Evolutionary conservation across 768 basidiomycete species (phyloP).

Genomic region (Phlebiopsis gigantea): DNA sequence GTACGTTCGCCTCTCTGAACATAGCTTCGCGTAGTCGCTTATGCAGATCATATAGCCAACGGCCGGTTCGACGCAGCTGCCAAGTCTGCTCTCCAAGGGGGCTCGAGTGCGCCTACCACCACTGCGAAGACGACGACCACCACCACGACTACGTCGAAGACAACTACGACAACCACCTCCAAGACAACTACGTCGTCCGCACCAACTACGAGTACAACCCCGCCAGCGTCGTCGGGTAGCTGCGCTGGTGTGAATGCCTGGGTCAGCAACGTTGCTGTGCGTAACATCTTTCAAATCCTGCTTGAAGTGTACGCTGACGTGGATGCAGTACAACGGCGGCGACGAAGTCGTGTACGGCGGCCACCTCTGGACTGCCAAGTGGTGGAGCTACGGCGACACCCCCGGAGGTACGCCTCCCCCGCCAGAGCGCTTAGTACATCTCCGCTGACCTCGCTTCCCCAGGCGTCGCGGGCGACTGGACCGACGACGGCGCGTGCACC

Average conservation of each 20-base stretch:
- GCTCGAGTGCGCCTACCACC: slow-evolving; percentile 10
- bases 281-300: slow-evolving; percentile 2
- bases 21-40: background rate
- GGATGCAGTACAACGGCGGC: slow-evolving; percentile 21
- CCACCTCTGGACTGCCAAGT: slow-evolving; percentile 26
- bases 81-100: slow-evolving; percentile 19
- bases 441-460: background rate
- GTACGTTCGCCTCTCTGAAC: slow-evolving; percentile 1
- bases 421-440: background rate
- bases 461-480: slow-evolving; percentile 24
- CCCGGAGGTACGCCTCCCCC: slow-evolving; percentile 19
- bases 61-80: slow-evolving; percentile 20
- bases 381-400: slow-evolving; percentile 24
- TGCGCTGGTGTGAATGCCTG: slow-evolving; percentile 23
- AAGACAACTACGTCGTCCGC: slow-evolving; percentile 11
- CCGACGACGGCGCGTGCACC: slow-evolving; percentile 21
- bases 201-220: background rate
- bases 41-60: slow-evolving; percentile 15
- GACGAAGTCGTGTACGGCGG: slow-evolving; percentile 22
- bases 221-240: slow-evolving; percentile 17
- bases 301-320: background rate
- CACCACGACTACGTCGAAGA: slow-evolving; percentile 5
- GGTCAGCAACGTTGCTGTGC: slow-evolving; percentile 24
- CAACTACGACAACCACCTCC: slow-evolving; percentile 12
- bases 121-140: background rate